Percentiles rank a stretch among this genome's conserved stretches.
Evolutionary conservation across 805 yeast genomes (phyloP).

Genomic region (Yamadazyma takamatsuzukensis): DNA sequence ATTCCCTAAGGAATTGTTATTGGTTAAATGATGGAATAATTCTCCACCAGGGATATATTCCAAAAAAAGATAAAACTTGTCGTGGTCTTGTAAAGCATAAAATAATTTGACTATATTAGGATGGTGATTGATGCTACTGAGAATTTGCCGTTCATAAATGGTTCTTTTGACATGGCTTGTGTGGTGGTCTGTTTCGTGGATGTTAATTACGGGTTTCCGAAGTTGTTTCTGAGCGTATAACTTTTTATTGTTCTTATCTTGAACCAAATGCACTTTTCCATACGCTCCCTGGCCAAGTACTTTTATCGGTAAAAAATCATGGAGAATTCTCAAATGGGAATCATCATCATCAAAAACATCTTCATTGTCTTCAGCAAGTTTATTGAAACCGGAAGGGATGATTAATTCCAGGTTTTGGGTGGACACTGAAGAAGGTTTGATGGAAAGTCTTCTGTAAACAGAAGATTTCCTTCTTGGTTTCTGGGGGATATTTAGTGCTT

Average conservation of each 20-base stretch:
- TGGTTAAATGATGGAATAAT: slow-evolving; percentile 40
- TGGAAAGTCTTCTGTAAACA: slow-evolving; percentile 12
- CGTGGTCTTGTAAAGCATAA: slow-evolving; percentile 43
- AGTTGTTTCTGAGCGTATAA: slow-evolving; percentile 44
- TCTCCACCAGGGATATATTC: slow-evolving; percentile 47
- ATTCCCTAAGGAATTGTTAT: slow-evolving; percentile 18
- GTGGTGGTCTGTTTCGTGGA: slow-evolving; percentile 17
- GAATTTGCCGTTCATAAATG: slow-evolving; percentile 36
- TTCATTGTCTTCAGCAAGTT: slow-evolving; percentile 4
- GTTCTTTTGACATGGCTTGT: slow-evolving; percentile 33
- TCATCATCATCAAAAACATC: neutral
- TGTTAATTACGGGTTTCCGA: slow-evolving; percentile 30
- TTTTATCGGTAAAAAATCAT: slow-evolving; percentile 39
- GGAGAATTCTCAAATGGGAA: slow-evolving; percentile 12
- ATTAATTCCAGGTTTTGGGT: slow-evolving; percentile 10
- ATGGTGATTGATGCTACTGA: slow-evolving; percentile 37
- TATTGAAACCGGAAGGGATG: slow-evolving; percentile 10
- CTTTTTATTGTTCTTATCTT: slow-evolving; percentile 33
- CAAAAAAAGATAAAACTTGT: slow-evolving; percentile 38
- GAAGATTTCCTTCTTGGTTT: slow-evolving; percentile 11
- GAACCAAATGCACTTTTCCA: slow-evolving; percentile 41
- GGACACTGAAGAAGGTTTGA: slow-evolving; percentile 9
- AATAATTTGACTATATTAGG: slow-evolving; percentile 43
- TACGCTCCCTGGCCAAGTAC: slow-evolving; percentile 44
- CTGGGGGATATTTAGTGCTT: neutral